Percentiles rank a stretch among this genome's conserved stretches.
Evolutionary conservation across 495 filamentous ascomycete species (phyloP).

Genomic region (Penicillium herquei): DNA sequence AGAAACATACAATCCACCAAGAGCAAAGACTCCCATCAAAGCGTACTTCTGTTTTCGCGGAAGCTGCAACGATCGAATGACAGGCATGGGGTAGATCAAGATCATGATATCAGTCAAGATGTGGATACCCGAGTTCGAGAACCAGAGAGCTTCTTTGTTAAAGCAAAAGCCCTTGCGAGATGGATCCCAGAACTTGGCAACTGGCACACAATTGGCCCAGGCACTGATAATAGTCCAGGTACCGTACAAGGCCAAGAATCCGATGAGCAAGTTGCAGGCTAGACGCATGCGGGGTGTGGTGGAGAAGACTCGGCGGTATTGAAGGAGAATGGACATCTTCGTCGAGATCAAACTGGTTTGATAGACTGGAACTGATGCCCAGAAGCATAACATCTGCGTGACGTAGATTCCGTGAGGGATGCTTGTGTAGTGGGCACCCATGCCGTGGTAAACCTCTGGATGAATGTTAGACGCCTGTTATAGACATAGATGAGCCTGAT

Average conservation of each 20-base stretch:
- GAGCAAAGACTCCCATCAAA: slow-evolving; percentile 45
- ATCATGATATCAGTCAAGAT: slow-evolving; percentile 51
- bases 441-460: slow-evolving; percentile 34
- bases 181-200: slow-evolving; percentile 36
- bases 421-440: slow-evolving; percentile 31
- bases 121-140: slow-evolving; percentile 38
- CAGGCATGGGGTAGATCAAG: slow-evolving; percentile 47
- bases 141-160: slow-evolving; percentile 35
- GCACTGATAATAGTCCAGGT: slow-evolving; percentile 35
- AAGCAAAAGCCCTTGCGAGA: slow-evolving; percentile 32
- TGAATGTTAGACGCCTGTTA: slow-evolving; percentile 6
- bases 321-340: slow-evolving; percentile 40
- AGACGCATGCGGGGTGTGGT: slow-evolving; percentile 35
- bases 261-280: slow-evolving; percentile 34
- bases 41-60: slow-evolving; percentile 43
- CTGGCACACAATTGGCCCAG: slow-evolving; percentile 37
- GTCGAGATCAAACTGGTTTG: slow-evolving; percentile 34
- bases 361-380: slow-evolving; percentile 36
- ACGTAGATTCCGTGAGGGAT: slow-evolving; percentile 22
- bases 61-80: slow-evolving; percentile 43
- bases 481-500: no score
- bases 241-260: slow-evolving; percentile 36
- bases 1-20: slow-evolving; percentile 45
- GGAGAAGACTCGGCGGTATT: slow-evolving; percentile 40
- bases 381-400: slow-evolving; percentile 39